A percentile compares a stretch with the other conserved stretches of the same genome.
Evolutionary conservation across 1,139 yeast species (phyloP).

Genomic region (Zygoascus hellenicus): DNA sequence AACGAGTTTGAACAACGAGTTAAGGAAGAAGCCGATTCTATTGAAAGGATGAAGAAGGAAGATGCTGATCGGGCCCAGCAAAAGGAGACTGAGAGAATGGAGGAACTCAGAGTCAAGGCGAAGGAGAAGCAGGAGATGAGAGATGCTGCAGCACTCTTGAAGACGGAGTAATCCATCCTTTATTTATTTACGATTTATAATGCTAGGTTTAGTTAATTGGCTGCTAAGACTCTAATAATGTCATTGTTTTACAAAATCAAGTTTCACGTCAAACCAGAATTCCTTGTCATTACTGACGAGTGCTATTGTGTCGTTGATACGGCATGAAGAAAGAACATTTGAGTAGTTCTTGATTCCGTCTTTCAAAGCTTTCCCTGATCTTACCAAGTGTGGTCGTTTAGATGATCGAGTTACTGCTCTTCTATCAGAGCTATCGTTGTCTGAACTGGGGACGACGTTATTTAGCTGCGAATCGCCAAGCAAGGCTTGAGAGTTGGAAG

Average conservation of each 20-base stretch:
- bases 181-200: constrained; percentile 1
- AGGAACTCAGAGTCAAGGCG: constrained; percentile 4
- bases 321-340: background rate
- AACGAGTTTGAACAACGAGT: constrained; percentile 49
- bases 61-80: constrained; percentile 34
- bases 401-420: background rate
- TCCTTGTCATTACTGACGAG: background rate
- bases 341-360: background rate
- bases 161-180: background rate
- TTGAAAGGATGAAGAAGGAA: constrained; percentile 49
- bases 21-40: constrained; percentile 45
- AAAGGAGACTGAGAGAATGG: constrained; percentile 1
- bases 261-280: constrained; percentile 5
- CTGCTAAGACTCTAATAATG: background rate
- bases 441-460: background rate
- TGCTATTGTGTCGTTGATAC: constrained; percentile 4
- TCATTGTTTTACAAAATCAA: constrained; percentile 1
- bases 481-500: no score
- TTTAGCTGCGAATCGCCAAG: background rate
- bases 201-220: background rate
- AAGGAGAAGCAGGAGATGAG: background rate
- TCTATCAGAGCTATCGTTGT: background rate
- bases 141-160: background rate
- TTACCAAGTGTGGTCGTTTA: background rate
- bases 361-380: background rate